Evolutionary conservation across 805 yeast genomes (phyloP).

Genomic region (Cyberlindnera maclurae): DNA sequence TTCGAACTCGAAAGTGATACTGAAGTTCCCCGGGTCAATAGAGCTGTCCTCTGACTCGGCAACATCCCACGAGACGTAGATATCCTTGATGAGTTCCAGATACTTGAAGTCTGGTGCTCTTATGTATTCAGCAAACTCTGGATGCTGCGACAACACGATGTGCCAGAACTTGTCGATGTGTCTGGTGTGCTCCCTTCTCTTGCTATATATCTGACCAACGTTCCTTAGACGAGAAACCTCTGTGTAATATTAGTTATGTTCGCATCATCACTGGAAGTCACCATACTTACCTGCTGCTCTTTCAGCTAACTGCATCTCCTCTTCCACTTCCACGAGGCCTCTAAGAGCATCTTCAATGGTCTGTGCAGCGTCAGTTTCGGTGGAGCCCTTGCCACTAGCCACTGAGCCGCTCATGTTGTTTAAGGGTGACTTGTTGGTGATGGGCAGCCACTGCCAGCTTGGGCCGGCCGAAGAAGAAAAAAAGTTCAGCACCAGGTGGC

Average conservation of each 20-base stretch:
- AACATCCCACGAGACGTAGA: constrained; percentile 50
- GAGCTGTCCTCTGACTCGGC: constrained; percentile 27
- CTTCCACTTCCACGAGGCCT: constrained; percentile 51
- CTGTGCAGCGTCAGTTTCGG: not conserved
- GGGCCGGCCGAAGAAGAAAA: no score
- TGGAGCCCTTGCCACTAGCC: no score
- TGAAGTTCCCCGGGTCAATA: constrained; percentile 45
- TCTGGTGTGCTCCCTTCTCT: constrained; percentile 45
- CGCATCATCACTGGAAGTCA: not conserved
- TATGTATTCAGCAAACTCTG: constrained; percentile 77
- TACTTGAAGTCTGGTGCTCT: constrained; percentile 71
- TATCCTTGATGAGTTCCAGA: constrained; percentile 57
- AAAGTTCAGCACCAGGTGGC: no score
- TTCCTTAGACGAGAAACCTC: constrained; percentile 43
- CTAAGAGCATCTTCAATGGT: constrained; percentile 33
- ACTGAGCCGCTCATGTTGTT: no score
- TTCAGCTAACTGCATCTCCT: constrained; percentile 52
- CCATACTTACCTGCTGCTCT: constrained; percentile 39
- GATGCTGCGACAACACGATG: constrained; percentile 73
- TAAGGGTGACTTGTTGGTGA: no score
- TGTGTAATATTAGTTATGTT: not conserved
- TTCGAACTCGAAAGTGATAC: constrained; percentile 54
- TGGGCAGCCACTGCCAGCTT: no score
- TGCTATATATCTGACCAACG: constrained; percentile 49
- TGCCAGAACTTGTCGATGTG: constrained; percentile 81